Base-by-base conservation (phyloP, 495 filamentous ascomycete genomes). In the Aspergillus avenaceus region DNA sequence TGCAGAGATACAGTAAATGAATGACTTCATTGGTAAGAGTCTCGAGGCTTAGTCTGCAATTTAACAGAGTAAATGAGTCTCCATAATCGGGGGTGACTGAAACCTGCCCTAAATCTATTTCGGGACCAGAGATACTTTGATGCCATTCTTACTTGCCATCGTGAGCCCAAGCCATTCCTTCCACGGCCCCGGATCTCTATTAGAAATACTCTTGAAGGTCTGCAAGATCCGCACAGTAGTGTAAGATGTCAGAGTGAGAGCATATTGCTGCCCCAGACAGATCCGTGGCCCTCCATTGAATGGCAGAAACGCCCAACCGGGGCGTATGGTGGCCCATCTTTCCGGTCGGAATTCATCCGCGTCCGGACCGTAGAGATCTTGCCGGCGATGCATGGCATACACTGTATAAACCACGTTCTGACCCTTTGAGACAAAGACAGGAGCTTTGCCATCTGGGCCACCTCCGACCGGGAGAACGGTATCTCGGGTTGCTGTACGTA, bases 271-370 rank as follows among this genome's bases (percentile, higher is more conserved):
- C 3, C 88, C 89, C 50, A 92, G 79, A 64, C 89, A 95, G 49
- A 92, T 89, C 29, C 89, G 72, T 36, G 87, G 85, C 1, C 87
- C 85, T 32, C 83, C 83, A 56, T 85, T 86, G 66, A 90, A 89
- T 9, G 84, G 83, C 16, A 88, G 67, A 64, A 83, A 89, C 47
- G 80, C 79, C 84, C 83, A 87, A 21, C 63, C 59, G 36, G 47
- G 41, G 32, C 54, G 59, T 9, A 43, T 26, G 34, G 56, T 54
- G 25, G 76, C 75, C 88, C 88, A 92, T 12, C 86, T 67, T 43
- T 89, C 85, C 0, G 86, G 84, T 19, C 72, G 69, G 70, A 84
- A 92, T 28, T 71, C 61, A 0, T 73, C 65, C 8, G 76, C 74
- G 42, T 69, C 64, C 23, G 74, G 47, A 16, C 65, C 63, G 50